Conservation (phyloP, 2,329 filamentous ascomycete genomes). For the Trichoderma polysporum region DNA sequence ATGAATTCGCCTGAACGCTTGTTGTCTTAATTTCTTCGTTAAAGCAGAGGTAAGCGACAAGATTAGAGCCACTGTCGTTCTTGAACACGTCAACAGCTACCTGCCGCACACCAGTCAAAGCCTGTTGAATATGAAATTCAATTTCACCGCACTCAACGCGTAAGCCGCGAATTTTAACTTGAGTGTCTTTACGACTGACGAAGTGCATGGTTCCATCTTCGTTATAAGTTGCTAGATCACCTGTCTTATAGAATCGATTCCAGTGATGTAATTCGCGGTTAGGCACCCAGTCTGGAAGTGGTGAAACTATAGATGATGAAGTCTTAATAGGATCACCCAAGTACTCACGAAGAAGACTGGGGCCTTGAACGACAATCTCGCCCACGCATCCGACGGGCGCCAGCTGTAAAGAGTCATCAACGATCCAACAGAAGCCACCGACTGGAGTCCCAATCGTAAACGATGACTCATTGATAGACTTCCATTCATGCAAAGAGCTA, state of each 20-base stretch:
- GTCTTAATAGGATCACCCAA: constrained; percentile 47
- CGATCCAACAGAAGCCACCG: constrained; percentile 26
- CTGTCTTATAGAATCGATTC: constrained; percentile 41
- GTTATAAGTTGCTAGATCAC: constrained; percentile 44
- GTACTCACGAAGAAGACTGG: constrained; percentile 49
- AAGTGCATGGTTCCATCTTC: constrained; percentile 41
- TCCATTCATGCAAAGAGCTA: constrained; percentile 1
- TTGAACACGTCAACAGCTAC: constrained; percentile 11
- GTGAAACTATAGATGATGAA: constrained; percentile 45
- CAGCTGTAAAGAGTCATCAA: constrained; percentile 22
- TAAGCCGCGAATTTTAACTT: constrained; percentile 57
- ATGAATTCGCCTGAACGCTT: neutral
- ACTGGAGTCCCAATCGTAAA: constrained; percentile 13
- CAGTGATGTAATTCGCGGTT: constrained; percentile 18
- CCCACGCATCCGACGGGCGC: constrained; percentile 28
- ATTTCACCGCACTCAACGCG: constrained; percentile 45
- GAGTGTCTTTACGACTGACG: constrained; percentile 55
- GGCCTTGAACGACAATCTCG: constrained; percentile 41
- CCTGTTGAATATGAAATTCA: constrained; percentile 21
- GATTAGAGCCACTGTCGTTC: neutral
- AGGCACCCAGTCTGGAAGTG: neutral
- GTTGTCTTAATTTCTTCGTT: neutral
- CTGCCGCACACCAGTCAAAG: neutral
- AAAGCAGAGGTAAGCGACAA: constrained; percentile 13
- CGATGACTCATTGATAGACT: neutral